These are phyloP conservation scores for Pascua sp. DNA, from an alignment of 1,284 basidiomycete species.

Conservation along the genomic window DNA sequence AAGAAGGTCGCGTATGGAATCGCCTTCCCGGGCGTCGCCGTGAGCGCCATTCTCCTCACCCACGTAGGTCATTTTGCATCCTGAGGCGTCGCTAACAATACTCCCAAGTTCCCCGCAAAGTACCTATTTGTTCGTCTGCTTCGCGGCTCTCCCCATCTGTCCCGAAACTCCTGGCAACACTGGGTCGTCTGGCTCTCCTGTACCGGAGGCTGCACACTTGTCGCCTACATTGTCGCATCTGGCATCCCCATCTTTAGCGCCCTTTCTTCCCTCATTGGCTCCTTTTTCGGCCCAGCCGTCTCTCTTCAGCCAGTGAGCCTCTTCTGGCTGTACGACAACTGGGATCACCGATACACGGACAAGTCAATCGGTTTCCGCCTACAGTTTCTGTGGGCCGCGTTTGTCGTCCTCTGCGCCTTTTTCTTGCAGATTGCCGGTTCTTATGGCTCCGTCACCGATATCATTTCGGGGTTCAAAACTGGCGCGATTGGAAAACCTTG, in stretches of 20 bases:
- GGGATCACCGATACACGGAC: conserved; percentile 14
- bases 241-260: conserved; percentile 37
- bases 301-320: conserved; percentile 17
- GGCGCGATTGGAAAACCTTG: conserved; percentile 42
- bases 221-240: conserved; percentile 59
- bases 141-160: conserved; percentile 56
- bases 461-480: conserved; percentile 6
- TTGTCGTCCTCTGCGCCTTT: conserved; percentile 29
- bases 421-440: conserved; percentile 29
- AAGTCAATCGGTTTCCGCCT: conserved; percentile 13
- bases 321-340: conserved; percentile 36
- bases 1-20: conserved; percentile 32
- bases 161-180: conserved; percentile 58
- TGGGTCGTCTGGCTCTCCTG: conserved; percentile 57
- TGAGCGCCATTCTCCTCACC: conserved; percentile 21
- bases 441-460: conserved; percentile 32
- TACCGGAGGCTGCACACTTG: conserved; percentile 36
- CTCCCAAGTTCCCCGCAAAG: conserved; percentile 18
- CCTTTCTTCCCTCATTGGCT: conserved; percentile 31
- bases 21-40: conserved; percentile 24
- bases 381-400: conserved; percentile 21
- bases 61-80: conserved; percentile 14
- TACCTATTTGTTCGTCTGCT: conserved; percentile 34
- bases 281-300: conserved; percentile 22
- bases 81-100: no score